phyloP scores from a whole-genome alignment of 768 basidiomycete species.

The Cystobasidium ongulense region DNA sequence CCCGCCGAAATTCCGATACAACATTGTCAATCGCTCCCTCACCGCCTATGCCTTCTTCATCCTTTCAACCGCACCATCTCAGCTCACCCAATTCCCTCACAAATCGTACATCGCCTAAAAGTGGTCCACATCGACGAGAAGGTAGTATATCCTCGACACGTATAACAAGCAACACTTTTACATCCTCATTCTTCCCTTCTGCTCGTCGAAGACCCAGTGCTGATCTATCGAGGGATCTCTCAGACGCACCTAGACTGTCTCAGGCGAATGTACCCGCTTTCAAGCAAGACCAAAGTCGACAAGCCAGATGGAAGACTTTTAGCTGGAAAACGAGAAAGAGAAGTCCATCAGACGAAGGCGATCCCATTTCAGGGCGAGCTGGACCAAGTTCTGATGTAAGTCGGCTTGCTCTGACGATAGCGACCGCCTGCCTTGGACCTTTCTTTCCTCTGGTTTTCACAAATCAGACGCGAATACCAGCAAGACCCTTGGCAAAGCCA shows the following conservation, averaged over 20 bases:
- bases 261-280: background rate
- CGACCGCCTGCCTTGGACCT: background rate
- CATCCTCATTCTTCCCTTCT: background rate
- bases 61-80: background rate
- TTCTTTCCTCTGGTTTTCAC: background rate
- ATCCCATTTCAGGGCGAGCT: background rate
- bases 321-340: background rate
- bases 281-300: background rate
- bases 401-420: background rate
- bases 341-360: background rate
- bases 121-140: background rate
- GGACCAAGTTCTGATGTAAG: background rate
- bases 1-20: background rate
- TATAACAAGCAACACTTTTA: background rate
- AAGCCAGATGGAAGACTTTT: background rate
- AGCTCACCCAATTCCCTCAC: background rate
- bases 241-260: background rate
- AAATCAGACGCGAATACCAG: background rate
- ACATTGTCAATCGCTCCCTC: background rate
- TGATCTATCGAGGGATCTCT: background rate
- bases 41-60: background rate
- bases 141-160: background rate
- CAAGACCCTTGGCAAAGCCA: background rate
- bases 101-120: background rate
- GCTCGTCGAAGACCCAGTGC: background rate